Base-by-base conservation (phyloP, 495 filamentous ascomycete species). In the Penicillium chermesinum region DNA sequence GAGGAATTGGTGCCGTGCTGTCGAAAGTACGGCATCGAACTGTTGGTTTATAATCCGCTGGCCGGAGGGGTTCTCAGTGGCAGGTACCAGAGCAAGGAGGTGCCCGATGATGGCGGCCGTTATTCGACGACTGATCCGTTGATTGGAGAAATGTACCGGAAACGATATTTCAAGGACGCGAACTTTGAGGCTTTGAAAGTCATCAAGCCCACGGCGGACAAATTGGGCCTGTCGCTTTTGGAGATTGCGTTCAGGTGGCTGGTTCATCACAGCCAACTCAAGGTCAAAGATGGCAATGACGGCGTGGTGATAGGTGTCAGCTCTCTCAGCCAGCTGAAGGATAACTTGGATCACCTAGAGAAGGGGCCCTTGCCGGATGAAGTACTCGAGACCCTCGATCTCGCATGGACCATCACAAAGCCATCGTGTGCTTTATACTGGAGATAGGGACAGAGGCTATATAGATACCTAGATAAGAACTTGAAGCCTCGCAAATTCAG, bases 41-140 rank as follows among this genome's bases (percentile, higher is more conserved):
- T 95, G n/a, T 88, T 94, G 16, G 71, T 90, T 14, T 95, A 95
- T 65, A 95, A 95, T 60, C 90, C 90, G 0, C 70, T 87, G 41
- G 88, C 87, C 4, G 89, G 89, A 6, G 90, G 90, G 0, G 59
- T 95, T 21, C 84, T 95, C 58, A 83, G 82, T 14, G 87, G 89
- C 9, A 41, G 15, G 22, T 46, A 46, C 19, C 32, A 41, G 6
- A 4, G 6, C 12, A 8, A 15, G 7, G 30, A 35, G 13, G 18
- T 17, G 3, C 46, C 37, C 8, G 14, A 30, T 0, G 38, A 41
- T 13, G 46, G 46, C 13, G 9, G 15, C 4, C 30, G 37, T 22
- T 41, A 32, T 27, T 20, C 17, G 16, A 21, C 21, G 18, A 33
- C 30, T 12, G 22, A 35, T 30, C 25, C 25, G 13, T 16, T 21